A percentile compares a stretch with the other conserved stretches of the same genome.
Evolutionary conservation across 805 yeast species (phyloP).

Genomic region (Ogataea glucozyma): DNA sequence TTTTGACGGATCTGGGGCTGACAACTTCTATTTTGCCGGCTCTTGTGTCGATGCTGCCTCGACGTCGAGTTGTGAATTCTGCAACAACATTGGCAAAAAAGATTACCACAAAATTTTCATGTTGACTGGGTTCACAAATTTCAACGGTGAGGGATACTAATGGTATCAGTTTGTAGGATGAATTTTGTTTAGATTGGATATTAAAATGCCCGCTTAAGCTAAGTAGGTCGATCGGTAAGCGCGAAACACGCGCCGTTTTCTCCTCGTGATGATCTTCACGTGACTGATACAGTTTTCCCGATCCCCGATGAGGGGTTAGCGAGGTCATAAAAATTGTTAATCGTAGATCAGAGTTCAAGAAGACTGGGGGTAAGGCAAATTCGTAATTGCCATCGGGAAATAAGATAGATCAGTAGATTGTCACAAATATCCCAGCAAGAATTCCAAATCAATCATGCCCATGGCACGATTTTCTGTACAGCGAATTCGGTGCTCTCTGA

Average conservation of each 20-base stretch:
- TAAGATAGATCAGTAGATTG: too few relatives aligned
- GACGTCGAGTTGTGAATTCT: slow-evolving; percentile 83
- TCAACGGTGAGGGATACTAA: slow-evolving; percentile 71
- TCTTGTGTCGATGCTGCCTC: slow-evolving; percentile 82
- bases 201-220: too few relatives aligned
- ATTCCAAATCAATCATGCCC: too few relatives aligned
- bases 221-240: too few relatives aligned
- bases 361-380: too few relatives aligned
- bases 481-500: not conserved
- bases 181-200: too few relatives aligned
- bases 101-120: slow-evolving; percentile 62
- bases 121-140: slow-evolving; percentile 70
- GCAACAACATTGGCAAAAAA: slow-evolving; percentile 67
- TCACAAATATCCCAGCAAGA: too few relatives aligned
- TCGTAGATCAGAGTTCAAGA: not conserved
- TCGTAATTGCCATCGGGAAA: too few relatives aligned
- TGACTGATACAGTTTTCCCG: not conserved
- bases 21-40: slow-evolving; percentile 81
- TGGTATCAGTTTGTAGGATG: too few relatives aligned
- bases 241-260: too few relatives aligned
- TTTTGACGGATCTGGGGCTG: slow-evolving; percentile 82
- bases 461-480: too few relatives aligned
- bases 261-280: not conserved
- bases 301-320: slow-evolving; percentile 5
- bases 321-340: not conserved